Conservation (phyloP, 352 stramenopile species). For the Lagenidium giganteum region DNA sequence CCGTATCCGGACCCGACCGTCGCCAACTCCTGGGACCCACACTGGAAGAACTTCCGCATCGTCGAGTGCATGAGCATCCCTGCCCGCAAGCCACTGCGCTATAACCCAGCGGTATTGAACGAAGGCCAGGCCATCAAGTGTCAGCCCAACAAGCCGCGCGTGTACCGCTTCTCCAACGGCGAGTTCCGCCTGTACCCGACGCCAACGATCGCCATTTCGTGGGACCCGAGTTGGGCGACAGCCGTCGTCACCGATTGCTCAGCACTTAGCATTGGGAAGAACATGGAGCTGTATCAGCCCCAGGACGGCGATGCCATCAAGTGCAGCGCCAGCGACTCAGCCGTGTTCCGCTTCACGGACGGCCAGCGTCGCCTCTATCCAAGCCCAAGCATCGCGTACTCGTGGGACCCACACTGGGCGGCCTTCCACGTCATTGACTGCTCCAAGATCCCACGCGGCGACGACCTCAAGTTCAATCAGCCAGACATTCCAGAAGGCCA, state of each 20-base stretch:
- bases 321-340: not conserved
- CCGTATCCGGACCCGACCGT: conserved; percentile 10
- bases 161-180: conserved; percentile 10
- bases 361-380: conserved; percentile 1
- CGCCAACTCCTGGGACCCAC: conserved; percentile 18
- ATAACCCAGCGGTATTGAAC: not conserved
- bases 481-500: not conserved
- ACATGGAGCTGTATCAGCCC: conserved; percentile 17
- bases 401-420: conserved; percentile 1
- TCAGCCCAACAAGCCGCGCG: not conserved
- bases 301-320: conserved; percentile 7
- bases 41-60: conserved; percentile 4
- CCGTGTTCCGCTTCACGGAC: not conserved
- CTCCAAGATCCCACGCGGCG: not conserved
- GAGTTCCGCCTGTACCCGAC: conserved; percentile 1
- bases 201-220: conserved; percentile 3
- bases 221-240: conserved; percentile 1
- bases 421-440: not conserved
- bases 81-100: not conserved
- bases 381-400: not conserved
- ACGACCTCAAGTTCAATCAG: conserved; percentile 2
- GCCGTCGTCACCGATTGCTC: conserved; percentile 10
- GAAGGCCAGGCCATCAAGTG: conserved; percentile 3
- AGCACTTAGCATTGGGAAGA: not conserved
- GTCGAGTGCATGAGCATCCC: conserved; percentile 4